These are phyloP conservation scores for Delonix regia DNA, from an alignment of 306 rosid genomes.

Conservation along the genomic window DNA sequence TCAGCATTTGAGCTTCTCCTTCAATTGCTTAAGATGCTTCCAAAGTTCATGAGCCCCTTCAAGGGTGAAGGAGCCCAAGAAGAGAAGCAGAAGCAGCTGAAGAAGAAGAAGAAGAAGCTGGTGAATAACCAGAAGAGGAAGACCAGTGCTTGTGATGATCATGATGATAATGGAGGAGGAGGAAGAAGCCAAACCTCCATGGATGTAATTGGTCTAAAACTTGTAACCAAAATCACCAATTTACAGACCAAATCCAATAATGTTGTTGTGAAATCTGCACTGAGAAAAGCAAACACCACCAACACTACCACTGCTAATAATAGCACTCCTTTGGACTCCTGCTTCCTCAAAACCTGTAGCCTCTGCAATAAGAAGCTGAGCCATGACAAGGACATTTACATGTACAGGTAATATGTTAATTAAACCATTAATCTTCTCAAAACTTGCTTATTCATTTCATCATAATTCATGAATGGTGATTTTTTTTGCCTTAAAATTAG, in stretches of 20 bases:
- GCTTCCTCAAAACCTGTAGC: conserved; percentile 53
- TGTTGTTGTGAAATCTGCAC: conserved; percentile 43
- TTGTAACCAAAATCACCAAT: conserved; percentile 41
- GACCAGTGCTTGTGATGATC: neutral
- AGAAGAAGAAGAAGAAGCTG: neutral
- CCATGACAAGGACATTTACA: conserved; percentile 56
- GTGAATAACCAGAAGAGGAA: neutral
- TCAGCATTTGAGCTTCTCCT: neutral
- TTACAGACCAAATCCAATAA: conserved; percentile 36
- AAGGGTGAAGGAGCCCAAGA: neutral
- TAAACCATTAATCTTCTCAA: too few relatives aligned
- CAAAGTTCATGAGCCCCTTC: conserved; percentile 24
- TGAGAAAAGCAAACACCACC: conserved; percentile 35
- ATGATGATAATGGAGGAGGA: neutral
- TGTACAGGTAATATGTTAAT: conserved; percentile 50
- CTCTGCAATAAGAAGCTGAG: conserved; percentile 48
- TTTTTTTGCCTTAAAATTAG: too few relatives aligned
- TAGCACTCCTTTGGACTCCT: conserved; percentile 26
- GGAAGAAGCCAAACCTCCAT: neutral
- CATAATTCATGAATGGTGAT: too few relatives aligned
- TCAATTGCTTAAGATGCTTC: neutral
- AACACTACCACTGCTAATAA: neutral
- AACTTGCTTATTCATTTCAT: too few relatives aligned
- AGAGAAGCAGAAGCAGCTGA: neutral
- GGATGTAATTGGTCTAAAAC: conserved; percentile 41